Percentiles rank a stretch among this genome's conserved stretches.
These are phyloP conservation scores for Sporisorium scitamineum DNA, from an alignment of 1,284 basidiomycete species.

Conservation along the genomic window DNA sequence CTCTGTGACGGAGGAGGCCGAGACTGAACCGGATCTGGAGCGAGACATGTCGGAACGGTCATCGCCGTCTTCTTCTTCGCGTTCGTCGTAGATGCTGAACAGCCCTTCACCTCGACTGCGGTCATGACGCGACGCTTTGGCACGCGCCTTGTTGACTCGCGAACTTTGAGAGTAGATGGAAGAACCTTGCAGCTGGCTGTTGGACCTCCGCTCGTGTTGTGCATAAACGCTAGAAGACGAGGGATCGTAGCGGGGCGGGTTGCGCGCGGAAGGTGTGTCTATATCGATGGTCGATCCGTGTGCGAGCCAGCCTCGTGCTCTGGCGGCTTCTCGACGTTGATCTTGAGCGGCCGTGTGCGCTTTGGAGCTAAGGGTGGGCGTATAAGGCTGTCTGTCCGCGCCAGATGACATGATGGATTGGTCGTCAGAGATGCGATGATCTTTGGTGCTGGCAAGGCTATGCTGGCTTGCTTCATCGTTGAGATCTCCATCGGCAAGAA, in stretches of 20 bases:
- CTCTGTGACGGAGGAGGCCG: constrained; percentile 51
- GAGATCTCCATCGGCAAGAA: constrained; percentile 53
- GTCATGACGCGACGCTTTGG: constrained; percentile 9
- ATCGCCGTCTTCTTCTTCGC: constrained; percentile 19
- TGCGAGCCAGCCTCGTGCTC: constrained; percentile 49
- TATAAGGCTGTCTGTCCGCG: constrained; percentile 1
- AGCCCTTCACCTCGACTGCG: constrained; percentile 26
- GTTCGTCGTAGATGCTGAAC: constrained; percentile 46
- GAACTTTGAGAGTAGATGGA: constrained; percentile 28
- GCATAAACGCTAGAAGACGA: constrained; percentile 29
- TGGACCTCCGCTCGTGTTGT: constrained; percentile 3
- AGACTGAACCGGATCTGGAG: constrained; percentile 39
- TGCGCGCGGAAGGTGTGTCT: background rate
- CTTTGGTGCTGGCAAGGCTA: constrained; percentile 37
- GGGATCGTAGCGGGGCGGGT: constrained; percentile 8
- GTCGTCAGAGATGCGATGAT: constrained; percentile 17
- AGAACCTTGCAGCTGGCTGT: constrained; percentile 21
- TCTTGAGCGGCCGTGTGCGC: constrained; percentile 17
- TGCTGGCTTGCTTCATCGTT: constrained; percentile 40
- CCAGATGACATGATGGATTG: constrained; percentile 15
- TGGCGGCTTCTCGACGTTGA: constrained; percentile 23
- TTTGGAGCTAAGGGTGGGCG: constrained; percentile 3
- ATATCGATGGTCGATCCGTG: constrained; percentile 46
- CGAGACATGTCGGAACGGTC: constrained; percentile 41
- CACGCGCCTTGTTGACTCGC: constrained; percentile 22